Base-by-base conservation (phyloP, 2,329 filamentous ascomycete species). In the Aspergillus neoniger region DNA sequence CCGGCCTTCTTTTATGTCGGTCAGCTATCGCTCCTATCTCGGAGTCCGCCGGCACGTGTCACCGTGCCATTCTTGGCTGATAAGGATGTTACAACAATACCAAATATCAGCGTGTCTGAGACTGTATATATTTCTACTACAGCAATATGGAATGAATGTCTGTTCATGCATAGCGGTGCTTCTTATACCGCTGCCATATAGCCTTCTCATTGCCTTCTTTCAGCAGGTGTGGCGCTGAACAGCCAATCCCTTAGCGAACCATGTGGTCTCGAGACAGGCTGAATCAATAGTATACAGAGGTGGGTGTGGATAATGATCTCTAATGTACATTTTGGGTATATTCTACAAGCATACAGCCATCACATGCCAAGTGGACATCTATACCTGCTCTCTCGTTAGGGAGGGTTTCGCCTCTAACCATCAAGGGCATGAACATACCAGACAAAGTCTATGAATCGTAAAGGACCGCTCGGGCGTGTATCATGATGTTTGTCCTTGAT, bases 401-500 rank as follows among this genome's bases (percentile, higher is more conserved):
- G 6, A 7, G 9, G 4, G 28, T 15, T 30, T 36, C 39, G 9
- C 5, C 32, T 5, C 32, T 15, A 14, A 12, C 1, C 43, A 17
- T 5, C 28, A 55, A 10, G 19, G 25, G 28, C 28, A 9, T 7
- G 28, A 21, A n/a, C 53, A 38, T 55, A 55, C 52, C 39, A 43
- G 36, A 21, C 39, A 28, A 41, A 44, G 48, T 36, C 48, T 49
- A 47, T 32, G 17, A 19, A 23, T 25, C 23, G 36, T 17, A 19
- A 44, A 47, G 41, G 10, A 12, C 12, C 41, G 17, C 25, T 8
- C 1, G 12, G 23, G 12, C 32, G 15, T 28, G 17, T 12, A 53
- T 70, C 64, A 76, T 65, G 68, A 65, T 9, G 64, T 65, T 21
- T 67, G 59, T 21, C 59, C 66, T 39, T 65, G 54, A 53, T 61